A percentile compares a stretch with the other conserved stretches of the same genome.
These are phyloP conservation scores for Geotrichum carabidarum DNA, from an alignment of 1,139 yeast genomes.

Conservation along the genomic window DNA sequence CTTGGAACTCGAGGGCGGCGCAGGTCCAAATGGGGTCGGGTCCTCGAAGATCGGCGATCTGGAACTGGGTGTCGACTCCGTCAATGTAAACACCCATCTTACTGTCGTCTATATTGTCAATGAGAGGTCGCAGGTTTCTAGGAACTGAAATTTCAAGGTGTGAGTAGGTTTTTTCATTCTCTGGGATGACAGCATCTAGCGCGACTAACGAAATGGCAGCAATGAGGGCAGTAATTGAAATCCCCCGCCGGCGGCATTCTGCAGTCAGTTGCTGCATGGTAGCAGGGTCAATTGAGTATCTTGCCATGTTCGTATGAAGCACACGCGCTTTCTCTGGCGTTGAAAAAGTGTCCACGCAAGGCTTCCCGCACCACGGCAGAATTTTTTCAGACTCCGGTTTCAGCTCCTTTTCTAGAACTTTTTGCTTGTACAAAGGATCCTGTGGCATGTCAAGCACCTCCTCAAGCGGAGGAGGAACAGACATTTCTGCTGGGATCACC, in stretches of 20 bases:
- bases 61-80: background rate
- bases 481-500: background rate
- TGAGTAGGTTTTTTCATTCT: too few relatives aligned
- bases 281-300: background rate
- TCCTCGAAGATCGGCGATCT: background rate
- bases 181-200: background rate
- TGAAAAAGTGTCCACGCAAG: background rate
- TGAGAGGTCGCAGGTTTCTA: constrained; percentile 16
- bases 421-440: background rate
- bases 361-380: constrained; percentile 8
- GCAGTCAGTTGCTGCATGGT: background rate
- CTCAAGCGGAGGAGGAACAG: constrained; percentile 12
- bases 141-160: constrained; percentile 4
- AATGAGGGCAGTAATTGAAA: constrained; percentile 10
- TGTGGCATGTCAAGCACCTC: constrained; percentile 1
- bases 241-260: background rate
- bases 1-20: background rate
- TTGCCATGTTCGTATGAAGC: background rate
- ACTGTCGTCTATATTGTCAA: background rate
- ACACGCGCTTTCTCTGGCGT: background rate
- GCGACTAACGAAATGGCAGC: background rate
- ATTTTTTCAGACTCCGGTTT: background rate
- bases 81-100: constrained; percentile 18
- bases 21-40: constrained; percentile 6
- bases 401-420: background rate